Evolutionary conservation across 495 filamentous ascomycete genomes (phyloP).

Genomic region (Aspergillus ellipticus): DNA sequence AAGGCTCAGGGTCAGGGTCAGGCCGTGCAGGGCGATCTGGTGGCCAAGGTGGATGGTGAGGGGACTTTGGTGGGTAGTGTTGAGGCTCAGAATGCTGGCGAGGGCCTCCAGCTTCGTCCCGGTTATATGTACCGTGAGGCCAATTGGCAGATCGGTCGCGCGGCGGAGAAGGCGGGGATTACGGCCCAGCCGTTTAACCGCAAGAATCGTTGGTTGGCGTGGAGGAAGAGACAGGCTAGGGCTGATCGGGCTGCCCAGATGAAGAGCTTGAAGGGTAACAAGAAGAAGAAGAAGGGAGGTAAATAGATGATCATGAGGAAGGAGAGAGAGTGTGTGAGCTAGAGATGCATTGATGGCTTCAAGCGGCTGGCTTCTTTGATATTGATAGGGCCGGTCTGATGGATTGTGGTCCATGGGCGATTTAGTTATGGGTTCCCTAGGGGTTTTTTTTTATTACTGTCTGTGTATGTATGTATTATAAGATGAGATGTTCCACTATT

Average conservation of each 20-base stretch:
- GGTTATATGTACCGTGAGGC: constrained; percentile 80
- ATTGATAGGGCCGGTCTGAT: too few species aligned
- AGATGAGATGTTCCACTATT: constrained; percentile 18
- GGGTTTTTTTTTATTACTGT: constrained; percentile 14
- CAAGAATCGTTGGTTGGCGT: constrained; percentile 58
- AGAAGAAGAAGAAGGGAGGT: constrained; percentile 49
- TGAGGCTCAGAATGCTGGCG: constrained; percentile 20
- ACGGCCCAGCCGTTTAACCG: constrained; percentile 49
- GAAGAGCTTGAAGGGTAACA: constrained; percentile 55
- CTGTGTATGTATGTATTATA: constrained; percentile 9
- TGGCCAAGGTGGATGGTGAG: constrained; percentile 25
- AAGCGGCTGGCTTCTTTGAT: too few species aligned
- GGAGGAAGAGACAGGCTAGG: constrained; percentile 55
- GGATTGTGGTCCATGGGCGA: too few species aligned
- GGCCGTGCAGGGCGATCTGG: constrained; percentile 33
- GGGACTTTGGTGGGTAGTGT: constrained; percentile 32
- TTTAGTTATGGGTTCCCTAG: constrained; percentile 4
- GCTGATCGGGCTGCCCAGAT: constrained; percentile 52
- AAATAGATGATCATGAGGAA: constrained; percentile 3
- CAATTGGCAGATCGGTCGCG: constrained; percentile 79
- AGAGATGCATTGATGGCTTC: too few species aligned
- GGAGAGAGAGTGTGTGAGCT: not conserved
- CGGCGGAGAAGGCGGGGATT: constrained; percentile 56
- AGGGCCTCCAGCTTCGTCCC: constrained; percentile 51
- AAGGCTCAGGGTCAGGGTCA: constrained; percentile 18